Evolutionary conservation across 2,329 filamentous ascomycete genomes (phyloP), one percentile per base, ranked within the genome.

Genomic region (Penicillium griseofulvum): DNA sequence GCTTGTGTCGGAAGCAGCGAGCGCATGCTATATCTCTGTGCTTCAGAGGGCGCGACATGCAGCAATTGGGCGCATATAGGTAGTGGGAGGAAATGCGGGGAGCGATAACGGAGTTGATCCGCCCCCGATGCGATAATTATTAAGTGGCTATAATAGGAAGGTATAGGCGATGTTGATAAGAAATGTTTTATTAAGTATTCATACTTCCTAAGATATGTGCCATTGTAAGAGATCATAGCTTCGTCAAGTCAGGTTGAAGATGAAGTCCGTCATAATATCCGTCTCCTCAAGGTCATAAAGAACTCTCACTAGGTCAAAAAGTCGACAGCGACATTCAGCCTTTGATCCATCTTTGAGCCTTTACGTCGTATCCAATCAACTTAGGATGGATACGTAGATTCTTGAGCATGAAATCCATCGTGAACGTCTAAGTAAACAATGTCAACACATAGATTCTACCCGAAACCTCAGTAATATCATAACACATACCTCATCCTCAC

Each of bases 341-440:
- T 37, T 45, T 55, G 48, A 79, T 71, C 86, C 86, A 89, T 66
- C 76, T 75, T 67, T 87, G 82, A 50, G 74, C 69, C 12, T 75
- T 69, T 55, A 78, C 77, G 68, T 87, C 84, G 67, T 82, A 88
- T 5, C 86, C 86, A 60, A 89, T 86, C n/a, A 82, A 66, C 46
- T 79, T 74, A 5, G 83, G 71, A 52, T 87, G 84, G 54, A 89
- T 81, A 64, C 87, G 86, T 55, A 89, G 73, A 29, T 80, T 83
- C 60, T 80, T 81, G 16, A 89, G 77, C 86, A 89, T 88, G 80
- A 83, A 84, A 45, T 82, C 84, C 81, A 89, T 87, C 12, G 84
- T 87, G 64, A 88, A 88, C 12, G 80, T 81, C 84, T 86, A 61
- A 39, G 9, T 43, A 46, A 55, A 55, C 43, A 59, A 47, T 41